Evolutionary conservation across 192 early-diverging fungal genomes (phyloP), one percentile per base, ranked within the genome.

Genomic region (Lobosporangium transversale): DNA sequence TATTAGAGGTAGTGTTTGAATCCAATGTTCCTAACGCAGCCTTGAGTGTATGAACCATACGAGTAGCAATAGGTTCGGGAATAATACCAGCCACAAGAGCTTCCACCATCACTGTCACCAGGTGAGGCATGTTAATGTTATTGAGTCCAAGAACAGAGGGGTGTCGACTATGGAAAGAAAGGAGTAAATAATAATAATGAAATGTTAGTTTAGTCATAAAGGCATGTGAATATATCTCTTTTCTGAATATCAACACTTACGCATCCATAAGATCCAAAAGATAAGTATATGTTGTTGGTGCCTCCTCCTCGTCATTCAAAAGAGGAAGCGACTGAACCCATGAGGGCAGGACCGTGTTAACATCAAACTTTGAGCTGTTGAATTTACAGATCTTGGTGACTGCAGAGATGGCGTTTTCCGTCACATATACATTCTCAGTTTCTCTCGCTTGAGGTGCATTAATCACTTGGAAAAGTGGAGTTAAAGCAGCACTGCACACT

Each of bases 371-470:
- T 62, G 80, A 75, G 42, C 57, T 70, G 68, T 88, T 88, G 65
- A 84, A 92, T 47, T 89, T 86, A 66, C 90, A 84, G 50, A 97
- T 93, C 84, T 98, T 98, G 58, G 92, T 92, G 37, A 98, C 71
- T 6, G 97, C 95, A n/a, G 94, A 86, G 18, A 97, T 85, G 17
- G 91, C 90, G 66, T 98, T 99, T 80, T 99, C 98, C 0, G 94
- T 96, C 7, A 93, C 95, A 71, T 89, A 88, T 11, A 96, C 68
- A 59, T 93, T 95, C 29, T 93, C 94, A 7, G 86, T 78, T 23
- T 79, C 79, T 20, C 93, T 87, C 9, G 96, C 79, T 30, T 87
- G 86, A 17, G 86, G 73, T 6, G 74, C 79, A 58, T 89, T 85
- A 64, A 96, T 86, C 21, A 88, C 68, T 45, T 83, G 87, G 61